A percentile compares a stretch with the other conserved stretches of the same genome.
These are phyloP conservation scores for Alternaria hordeiaustralica DNA, from an alignment of 2,329 filamentous ascomycete species.

Conservation along the genomic window DNA sequence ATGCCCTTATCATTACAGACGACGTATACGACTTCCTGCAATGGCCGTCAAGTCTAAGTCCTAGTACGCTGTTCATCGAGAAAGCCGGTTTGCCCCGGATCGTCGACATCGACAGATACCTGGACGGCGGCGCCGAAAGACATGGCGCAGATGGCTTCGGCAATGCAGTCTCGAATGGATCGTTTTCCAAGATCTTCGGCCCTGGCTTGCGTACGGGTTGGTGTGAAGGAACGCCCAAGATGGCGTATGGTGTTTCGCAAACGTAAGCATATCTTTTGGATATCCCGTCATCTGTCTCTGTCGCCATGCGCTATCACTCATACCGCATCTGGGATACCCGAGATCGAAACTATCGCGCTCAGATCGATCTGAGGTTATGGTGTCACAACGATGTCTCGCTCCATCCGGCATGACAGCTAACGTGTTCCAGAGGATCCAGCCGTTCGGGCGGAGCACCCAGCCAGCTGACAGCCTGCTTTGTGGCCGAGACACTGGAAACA, in stretches of 20 bases:
- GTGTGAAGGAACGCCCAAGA: constrained; percentile 73
- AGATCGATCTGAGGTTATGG: constrained; percentile 3
- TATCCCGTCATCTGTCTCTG: not conserved
- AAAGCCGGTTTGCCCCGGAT: constrained; percentile 70
- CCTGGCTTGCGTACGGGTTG: constrained; percentile 88
- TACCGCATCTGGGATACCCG: not conserved
- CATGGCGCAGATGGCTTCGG: constrained; percentile 69
- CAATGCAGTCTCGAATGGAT: constrained; percentile 83
- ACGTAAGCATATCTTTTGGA: constrained; percentile 53
- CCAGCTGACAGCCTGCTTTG: constrained; percentile 64
- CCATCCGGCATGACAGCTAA: constrained; percentile 26
- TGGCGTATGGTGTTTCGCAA: constrained; percentile 66
- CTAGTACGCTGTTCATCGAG: constrained; percentile 35
- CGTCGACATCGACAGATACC: constrained; percentile 75
- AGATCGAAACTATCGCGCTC: not conserved
- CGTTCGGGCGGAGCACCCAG: constrained; percentile 66
- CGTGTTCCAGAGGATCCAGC: constrained; percentile 58
- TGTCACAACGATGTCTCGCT: constrained; percentile 4
- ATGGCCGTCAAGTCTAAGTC: constrained; percentile 63
- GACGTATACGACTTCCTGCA: constrained; percentile 95
- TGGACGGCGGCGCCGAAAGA: constrained; percentile 63
- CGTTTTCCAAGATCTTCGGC: constrained; percentile 85
- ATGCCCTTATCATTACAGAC: constrained; percentile 85
- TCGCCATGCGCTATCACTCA: not conserved
- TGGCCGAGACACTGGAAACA: constrained; percentile 61